Conservation (phyloP, 2,329 filamentous ascomycete genomes). For the Calonectria pauciramosa region DNA sequence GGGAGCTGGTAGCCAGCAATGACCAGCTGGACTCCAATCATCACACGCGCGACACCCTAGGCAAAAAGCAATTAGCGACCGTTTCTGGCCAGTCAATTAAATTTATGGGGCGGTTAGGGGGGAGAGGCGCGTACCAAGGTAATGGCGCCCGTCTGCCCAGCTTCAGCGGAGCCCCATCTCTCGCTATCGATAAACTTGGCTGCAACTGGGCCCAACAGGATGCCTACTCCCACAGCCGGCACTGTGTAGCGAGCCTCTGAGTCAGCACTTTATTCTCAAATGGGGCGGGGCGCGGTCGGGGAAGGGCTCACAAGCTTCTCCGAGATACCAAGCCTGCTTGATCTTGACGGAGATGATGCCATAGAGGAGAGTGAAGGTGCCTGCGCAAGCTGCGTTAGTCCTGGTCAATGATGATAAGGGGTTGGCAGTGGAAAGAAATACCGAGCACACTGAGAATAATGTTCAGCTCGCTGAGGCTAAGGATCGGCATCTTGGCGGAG, state of each 20-base stretch:
- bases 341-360: slow-evolving; percentile 66
- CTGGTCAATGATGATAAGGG: neutral
- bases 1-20: slow-evolving; percentile 75
- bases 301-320: slow-evolving; percentile 63
- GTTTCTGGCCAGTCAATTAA: neutral
- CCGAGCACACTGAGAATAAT: neutral
- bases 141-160: slow-evolving; percentile 53
- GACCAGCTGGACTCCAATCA: slow-evolving; percentile 73
- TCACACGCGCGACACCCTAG: slow-evolving; percentile 65
- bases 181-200: slow-evolving; percentile 65
- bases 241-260: slow-evolving; percentile 52
- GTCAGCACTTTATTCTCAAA: neutral
- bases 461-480: neutral
- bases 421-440: neutral
- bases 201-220: slow-evolving; percentile 67
- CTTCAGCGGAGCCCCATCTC: slow-evolving; percentile 37
- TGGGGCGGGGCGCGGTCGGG: neutral
- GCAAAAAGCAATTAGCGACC: neutral
- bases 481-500: neutral
- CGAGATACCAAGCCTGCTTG: slow-evolving; percentile 67
- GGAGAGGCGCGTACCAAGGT: no score
- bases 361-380: slow-evolving; percentile 62
- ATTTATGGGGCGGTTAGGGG: no score
- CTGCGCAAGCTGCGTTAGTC: slow-evolving; percentile 38
- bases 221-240: slow-evolving; percentile 67